A percentile compares a stretch with the other conserved stretches of the same genome.
These are phyloP conservation scores for Esteya vermicola DNA, from an alignment of 2,329 filamentous ascomycete species.

Conservation along the genomic window DNA sequence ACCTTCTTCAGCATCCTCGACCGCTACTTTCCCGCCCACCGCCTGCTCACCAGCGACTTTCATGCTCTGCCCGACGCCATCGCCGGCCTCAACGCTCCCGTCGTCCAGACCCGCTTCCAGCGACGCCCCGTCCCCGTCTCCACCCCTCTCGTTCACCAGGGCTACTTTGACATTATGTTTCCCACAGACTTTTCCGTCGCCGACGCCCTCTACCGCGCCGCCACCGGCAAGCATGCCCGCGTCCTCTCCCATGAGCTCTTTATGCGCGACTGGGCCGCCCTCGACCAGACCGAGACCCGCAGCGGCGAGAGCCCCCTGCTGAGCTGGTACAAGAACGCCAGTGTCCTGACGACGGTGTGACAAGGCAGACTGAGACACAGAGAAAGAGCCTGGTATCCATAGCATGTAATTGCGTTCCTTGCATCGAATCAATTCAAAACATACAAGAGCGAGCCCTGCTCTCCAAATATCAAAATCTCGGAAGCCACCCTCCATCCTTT, in stretches of 20 bases:
- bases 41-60: constrained; percentile 83
- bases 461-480: too few species aligned
- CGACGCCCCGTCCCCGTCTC: constrained; percentile 76
- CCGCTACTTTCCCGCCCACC: constrained; percentile 77
- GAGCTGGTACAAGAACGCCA: constrained; percentile 91
- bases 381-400: too few species aligned
- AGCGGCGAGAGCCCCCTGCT: constrained; percentile 90
- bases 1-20: constrained; percentile 90
- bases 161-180: constrained; percentile 98
- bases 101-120: constrained; percentile 89
- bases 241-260: constrained; percentile 84
- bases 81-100: constrained; percentile 75
- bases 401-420: too few species aligned
- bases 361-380: neutral
- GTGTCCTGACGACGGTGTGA: constrained; percentile 73
- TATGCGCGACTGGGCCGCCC: constrained; percentile 74
- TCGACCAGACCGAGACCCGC: constrained; percentile 76
- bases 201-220: constrained; percentile 80
- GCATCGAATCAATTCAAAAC: too few species aligned
- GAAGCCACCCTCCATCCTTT: too few species aligned
- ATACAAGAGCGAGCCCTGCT: too few species aligned
- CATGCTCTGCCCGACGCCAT: constrained; percentile 71
- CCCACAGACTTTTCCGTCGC: constrained; percentile 87
- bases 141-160: constrained; percentile 90
- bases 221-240: constrained; percentile 82